A percentile compares a stretch with the other conserved stretches of the same genome.
Evolutionary conservation across 495 filamentous ascomycete genomes (phyloP).

Genomic region (Xylona heveae): DNA sequence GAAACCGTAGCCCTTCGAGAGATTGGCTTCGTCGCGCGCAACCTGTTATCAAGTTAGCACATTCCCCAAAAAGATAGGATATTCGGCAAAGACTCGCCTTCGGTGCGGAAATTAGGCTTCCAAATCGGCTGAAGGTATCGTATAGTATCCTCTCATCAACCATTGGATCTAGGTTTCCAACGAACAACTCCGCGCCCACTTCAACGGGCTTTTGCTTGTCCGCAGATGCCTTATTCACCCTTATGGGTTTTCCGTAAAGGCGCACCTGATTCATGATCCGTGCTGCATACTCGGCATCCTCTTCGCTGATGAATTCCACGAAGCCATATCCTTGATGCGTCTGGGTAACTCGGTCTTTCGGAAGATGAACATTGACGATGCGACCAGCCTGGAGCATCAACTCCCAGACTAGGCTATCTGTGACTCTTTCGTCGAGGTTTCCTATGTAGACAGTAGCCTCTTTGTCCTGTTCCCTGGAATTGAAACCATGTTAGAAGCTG

Average conservation of each 20-base stretch:
- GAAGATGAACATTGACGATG: slow-evolving; percentile 91
- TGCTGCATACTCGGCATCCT: slow-evolving; percentile 92
- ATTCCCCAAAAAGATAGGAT: background rate
- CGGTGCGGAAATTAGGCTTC: slow-evolving; percentile 57
- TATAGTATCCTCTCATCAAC: slow-evolving; percentile 94
- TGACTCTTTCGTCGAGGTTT: slow-evolving; percentile 90
- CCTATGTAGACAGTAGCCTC: slow-evolving; percentile 96
- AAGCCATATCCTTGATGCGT: slow-evolving; percentile 97
- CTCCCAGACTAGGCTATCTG: slow-evolving; percentile 84
- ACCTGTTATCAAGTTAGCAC: slow-evolving; percentile 27
- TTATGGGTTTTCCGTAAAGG: slow-evolving; percentile 81
- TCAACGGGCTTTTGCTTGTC: slow-evolving; percentile 95
- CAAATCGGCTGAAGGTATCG: slow-evolving; percentile 92
- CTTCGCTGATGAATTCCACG: slow-evolving; percentile 90
- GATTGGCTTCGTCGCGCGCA: slow-evolving; percentile 73
- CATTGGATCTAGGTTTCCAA: slow-evolving; percentile 87
- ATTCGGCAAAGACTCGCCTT: slow-evolving; percentile 28
- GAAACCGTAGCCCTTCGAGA: slow-evolving; percentile 94
- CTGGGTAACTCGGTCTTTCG: slow-evolving; percentile 92
- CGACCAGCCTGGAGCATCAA: slow-evolving; percentile 93
- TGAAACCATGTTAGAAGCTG: background rate
- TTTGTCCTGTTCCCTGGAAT: slow-evolving; percentile 84
- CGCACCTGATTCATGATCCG: slow-evolving; percentile 93
- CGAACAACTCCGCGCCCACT: slow-evolving; percentile 91
- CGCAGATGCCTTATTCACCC: slow-evolving; percentile 89